These are phyloP conservation scores for Rhizopogon hawkerae DNA, from an alignment of 1,284 basidiomycete species.

Conservation along the genomic window DNA sequence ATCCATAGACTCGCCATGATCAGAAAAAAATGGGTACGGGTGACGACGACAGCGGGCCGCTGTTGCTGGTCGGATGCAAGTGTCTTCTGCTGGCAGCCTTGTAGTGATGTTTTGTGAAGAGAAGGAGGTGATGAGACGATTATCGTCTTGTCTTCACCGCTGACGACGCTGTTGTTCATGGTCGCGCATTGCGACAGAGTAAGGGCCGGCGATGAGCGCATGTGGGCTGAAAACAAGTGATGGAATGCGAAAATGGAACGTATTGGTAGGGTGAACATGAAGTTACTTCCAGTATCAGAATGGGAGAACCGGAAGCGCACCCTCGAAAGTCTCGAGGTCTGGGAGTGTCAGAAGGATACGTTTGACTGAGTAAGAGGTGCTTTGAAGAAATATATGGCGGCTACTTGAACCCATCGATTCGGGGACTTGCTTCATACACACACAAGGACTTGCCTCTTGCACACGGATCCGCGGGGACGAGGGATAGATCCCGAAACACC, in stretches of 20 bases:
- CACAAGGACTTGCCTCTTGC: conserved; percentile 10
- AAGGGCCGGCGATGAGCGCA: conserved; percentile 23
- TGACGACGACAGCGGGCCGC: conserved; percentile 22
- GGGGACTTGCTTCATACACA: conserved; percentile 18
- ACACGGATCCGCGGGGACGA: conserved; percentile 26
- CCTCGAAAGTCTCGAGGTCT: conserved; percentile 7
- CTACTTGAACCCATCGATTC: conserved; percentile 14
- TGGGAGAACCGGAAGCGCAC: conserved; percentile 11
- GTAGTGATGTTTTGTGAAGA: neutral
- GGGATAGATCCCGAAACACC: conserved; percentile 20
- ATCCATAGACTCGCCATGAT: conserved; percentile 28
- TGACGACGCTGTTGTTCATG: conserved; percentile 20
- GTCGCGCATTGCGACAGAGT: conserved; percentile 26
- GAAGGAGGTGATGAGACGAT: conserved; percentile 7
- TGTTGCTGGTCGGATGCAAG: conserved; percentile 2
- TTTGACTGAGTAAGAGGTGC: conserved; percentile 4
- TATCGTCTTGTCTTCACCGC: conserved; percentile 19
- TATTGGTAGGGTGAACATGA: conserved; percentile 23
- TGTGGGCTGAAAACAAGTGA: conserved; percentile 12
- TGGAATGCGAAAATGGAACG: conserved; percentile 1
- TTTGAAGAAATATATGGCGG: conserved; percentile 10
- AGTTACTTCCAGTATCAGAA: conserved; percentile 8
- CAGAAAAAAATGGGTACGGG: conserved; percentile 24
- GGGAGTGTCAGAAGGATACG: conserved; percentile 1
- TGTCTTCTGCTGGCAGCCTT: conserved; percentile 1